Evolutionary conservation across 139 green algal species (phyloP), one percentile per base, ranked within the genome.

Genomic region (Haematococcus sp.): DNA sequence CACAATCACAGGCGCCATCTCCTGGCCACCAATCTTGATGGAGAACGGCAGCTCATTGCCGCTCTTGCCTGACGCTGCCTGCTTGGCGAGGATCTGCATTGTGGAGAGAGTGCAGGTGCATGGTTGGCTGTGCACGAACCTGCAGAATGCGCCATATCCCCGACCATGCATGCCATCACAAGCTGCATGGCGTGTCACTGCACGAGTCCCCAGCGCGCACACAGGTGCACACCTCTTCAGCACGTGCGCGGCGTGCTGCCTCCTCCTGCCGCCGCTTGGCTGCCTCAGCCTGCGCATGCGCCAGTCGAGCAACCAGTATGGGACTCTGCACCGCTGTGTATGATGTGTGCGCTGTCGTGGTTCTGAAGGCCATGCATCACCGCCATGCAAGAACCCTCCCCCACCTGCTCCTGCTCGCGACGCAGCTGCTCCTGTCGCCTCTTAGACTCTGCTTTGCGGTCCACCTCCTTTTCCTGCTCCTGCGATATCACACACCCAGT

Each of bases 1-100:
- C 16, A 84, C 69, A 46, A 84, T 66, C 30, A 71, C 46, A 2
- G 79, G 79, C 27, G 73, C 74, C n/a, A 81, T 31, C 56, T 84
- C 79, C 15, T 32, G 56, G 16, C 63, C 63, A 44, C 44, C 52
- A 32, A 55, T 30, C 52, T 76, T 65, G 7, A 83, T 63, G 13
- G 75, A 76, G 25, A 79, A 78, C 3, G 77, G 77, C 49, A 83
- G 67, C 31, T 69, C 61, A 4, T 22, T 30, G 30, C 61, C 28
- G 16, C 17, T 69, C n/a, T 30, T 22, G 16, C 34, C 34, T 52
- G 61, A n/a, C 3, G 61, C 61, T 4, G 61, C 61, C 61, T 69
- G 28, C 31, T 69, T 52, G 16, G 61, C 61, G 30, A 69, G 61
- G n/a, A 69, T 25, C 61, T 69, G 61, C 61, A 69, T 35, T n/a